Conservation (phyloP, 441 rosid genomes). For the Adansonia gregorii region DNA sequence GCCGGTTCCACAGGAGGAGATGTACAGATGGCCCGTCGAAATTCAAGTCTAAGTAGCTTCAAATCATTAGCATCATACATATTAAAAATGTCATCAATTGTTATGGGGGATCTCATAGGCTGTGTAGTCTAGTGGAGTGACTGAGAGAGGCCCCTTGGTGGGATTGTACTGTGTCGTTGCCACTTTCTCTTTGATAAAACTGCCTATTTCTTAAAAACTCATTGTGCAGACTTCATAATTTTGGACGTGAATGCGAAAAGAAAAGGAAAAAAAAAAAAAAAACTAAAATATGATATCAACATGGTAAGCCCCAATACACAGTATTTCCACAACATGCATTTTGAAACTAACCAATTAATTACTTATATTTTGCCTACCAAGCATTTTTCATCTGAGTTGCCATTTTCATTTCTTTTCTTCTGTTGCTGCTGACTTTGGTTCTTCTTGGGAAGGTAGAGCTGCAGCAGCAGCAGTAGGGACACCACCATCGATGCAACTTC, state of each 20-base stretch:
- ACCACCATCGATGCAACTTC: slow-evolving; percentile 45
- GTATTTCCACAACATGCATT: background rate
- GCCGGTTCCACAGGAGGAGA: slow-evolving; percentile 61
- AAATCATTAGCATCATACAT: background rate
- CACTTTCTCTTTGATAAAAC: background rate
- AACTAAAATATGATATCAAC: too few species aligned
- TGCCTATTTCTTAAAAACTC: background rate
- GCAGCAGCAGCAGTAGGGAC: slow-evolving; percentile 37
- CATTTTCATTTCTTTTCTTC: slow-evolving; percentile 51
- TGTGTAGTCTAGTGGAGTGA: background rate
- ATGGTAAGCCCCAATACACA: too few species aligned
- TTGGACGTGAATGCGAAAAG: too few species aligned
- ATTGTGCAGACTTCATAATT: too few species aligned
- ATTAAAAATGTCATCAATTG: slow-evolving; percentile 14
- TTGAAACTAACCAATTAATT: background rate
- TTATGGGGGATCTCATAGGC: background rate
- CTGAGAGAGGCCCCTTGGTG: background rate
- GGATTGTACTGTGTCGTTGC: background rate
- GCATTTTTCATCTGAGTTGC: background rate
- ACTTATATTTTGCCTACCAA: background rate
- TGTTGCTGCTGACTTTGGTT: slow-evolving; percentile 42
- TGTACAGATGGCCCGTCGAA: slow-evolving; percentile 82
- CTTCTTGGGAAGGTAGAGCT: slow-evolving; percentile 33
- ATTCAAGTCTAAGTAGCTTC: slow-evolving; percentile 50
- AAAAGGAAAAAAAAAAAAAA: too few species aligned